Conservation (phyloP, 2,329 filamentous ascomycete genomes). For the Ophiostoma himal-ulmi region DNA sequence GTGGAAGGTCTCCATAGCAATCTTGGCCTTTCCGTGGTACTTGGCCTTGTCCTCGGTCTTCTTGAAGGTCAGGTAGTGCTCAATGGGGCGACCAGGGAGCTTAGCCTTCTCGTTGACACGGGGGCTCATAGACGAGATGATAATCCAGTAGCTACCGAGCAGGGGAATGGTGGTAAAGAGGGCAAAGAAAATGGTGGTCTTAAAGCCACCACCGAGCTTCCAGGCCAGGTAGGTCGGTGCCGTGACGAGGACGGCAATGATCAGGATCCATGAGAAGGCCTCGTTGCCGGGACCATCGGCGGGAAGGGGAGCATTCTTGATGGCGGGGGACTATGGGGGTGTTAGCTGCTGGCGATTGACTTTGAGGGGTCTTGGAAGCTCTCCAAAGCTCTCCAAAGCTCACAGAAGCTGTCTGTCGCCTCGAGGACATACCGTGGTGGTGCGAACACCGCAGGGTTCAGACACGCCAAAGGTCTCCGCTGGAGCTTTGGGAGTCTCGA, state of each 20-base stretch:
- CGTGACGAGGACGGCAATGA: constrained; percentile 62
- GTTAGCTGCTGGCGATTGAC: constrained; percentile 19
- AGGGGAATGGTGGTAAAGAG: constrained; percentile 74
- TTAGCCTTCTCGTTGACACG: constrained; percentile 90
- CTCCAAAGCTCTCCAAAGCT: neutral
- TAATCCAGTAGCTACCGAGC: constrained; percentile 73
- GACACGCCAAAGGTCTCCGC: constrained; percentile 46
- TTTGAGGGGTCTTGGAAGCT: neutral
- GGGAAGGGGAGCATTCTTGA: constrained; percentile 90
- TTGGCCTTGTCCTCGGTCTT: constrained; percentile 53
- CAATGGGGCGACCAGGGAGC: constrained; percentile 77
- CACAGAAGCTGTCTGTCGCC: neutral
- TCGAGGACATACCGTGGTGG: constrained; percentile 44
- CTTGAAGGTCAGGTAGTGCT: constrained; percentile 86
- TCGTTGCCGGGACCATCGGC: constrained; percentile 81
- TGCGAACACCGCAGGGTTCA: constrained; percentile 51
- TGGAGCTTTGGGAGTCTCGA: constrained; percentile 50
- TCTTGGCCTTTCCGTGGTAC: constrained; percentile 73
- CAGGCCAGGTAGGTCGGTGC: constrained; percentile 77
- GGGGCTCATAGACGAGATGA: constrained; percentile 72
- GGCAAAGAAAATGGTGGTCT: constrained; percentile 82
- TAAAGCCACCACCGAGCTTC: constrained; percentile 76
- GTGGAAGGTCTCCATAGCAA: constrained; percentile 88
- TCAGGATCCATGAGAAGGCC: constrained; percentile 76
- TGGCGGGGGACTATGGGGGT: constrained; percentile 65